Conservation (phyloP, 2,329 filamentous ascomycete genomes). For the Calonectria pauciramosa region DNA sequence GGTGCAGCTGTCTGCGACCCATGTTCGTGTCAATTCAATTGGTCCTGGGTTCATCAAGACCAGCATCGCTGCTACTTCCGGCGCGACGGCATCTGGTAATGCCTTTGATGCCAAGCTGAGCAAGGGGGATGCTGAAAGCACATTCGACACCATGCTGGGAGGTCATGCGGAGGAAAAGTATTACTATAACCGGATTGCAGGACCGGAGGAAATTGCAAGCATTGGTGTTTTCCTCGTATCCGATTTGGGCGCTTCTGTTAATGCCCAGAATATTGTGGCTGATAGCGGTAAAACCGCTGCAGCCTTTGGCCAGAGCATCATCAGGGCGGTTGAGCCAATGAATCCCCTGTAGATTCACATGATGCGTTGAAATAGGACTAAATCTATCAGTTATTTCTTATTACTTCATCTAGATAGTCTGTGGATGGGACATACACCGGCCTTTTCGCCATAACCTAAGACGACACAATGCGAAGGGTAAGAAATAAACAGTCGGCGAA, state of each 20-base stretch:
- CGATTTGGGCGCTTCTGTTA: constrained; percentile 25
- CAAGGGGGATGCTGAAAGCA: not conserved
- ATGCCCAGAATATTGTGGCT: constrained; percentile 36
- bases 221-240: constrained; percentile 36
- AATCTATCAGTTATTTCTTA: not conserved
- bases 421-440: not conserved
- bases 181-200: constrained; percentile 32
- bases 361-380: not conserved
- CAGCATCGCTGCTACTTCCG: constrained; percentile 17
- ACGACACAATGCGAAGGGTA: not conserved
- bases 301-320: constrained; percentile 18
- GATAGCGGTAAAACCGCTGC: constrained; percentile 32
- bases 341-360: not conserved
- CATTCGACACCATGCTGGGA: constrained; percentile 6
- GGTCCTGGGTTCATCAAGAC: constrained; percentile 26
- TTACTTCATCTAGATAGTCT: not conserved
- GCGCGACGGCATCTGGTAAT: not conserved
- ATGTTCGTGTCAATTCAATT: constrained; percentile 33
- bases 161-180: not conserved
- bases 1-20: constrained; percentile 25
- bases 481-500: not conserved
- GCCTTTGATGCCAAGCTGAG: not conserved
- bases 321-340: constrained; percentile 16
- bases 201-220: constrained; percentile 32
- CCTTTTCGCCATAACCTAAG: not conserved